phyloP scores from a whole-genome alignment of 495 filamentous ascomycete genomes.

The Hyaloscypha finlandica region DNA sequence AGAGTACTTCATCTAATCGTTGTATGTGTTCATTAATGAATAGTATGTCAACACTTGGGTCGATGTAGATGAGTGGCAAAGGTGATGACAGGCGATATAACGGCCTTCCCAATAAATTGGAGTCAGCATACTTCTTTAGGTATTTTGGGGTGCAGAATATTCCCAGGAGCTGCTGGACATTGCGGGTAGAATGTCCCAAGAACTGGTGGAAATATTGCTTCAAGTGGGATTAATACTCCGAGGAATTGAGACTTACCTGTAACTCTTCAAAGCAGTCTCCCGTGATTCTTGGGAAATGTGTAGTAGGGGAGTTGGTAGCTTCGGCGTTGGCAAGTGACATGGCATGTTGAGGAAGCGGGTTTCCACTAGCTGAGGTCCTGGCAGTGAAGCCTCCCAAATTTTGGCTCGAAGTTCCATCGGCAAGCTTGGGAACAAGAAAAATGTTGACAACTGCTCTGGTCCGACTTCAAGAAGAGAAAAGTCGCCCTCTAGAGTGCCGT shows the following conservation, averaged over 20 bases:
- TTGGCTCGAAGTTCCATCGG: not conserved
- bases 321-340: not conserved
- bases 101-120: not conserved
- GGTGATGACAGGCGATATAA: not conserved
- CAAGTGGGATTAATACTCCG: too few relatives aligned
- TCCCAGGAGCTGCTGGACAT: too few relatives aligned
- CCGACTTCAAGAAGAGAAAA: not conserved
- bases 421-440: not conserved
- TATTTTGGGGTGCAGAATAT: too few relatives aligned
- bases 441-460: not conserved
- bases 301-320: not conserved
- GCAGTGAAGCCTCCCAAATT: not conserved
- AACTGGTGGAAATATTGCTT: too few relatives aligned
- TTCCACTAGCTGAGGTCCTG: not conserved
- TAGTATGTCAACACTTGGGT: not conserved
- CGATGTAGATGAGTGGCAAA: slow-evolving; percentile 3
- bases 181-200: too few relatives aligned
- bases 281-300: slow-evolving; percentile 1
- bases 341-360: not conserved
- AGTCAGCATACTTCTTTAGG: too few relatives aligned
- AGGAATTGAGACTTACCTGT: not conserved
- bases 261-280: not conserved
- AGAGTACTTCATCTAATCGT: not conserved
- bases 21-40: not conserved
- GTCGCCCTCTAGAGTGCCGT: not conserved